Conservation (phyloP, 176 grass and related monocot species). For the Carex myosuroides region DNA sequence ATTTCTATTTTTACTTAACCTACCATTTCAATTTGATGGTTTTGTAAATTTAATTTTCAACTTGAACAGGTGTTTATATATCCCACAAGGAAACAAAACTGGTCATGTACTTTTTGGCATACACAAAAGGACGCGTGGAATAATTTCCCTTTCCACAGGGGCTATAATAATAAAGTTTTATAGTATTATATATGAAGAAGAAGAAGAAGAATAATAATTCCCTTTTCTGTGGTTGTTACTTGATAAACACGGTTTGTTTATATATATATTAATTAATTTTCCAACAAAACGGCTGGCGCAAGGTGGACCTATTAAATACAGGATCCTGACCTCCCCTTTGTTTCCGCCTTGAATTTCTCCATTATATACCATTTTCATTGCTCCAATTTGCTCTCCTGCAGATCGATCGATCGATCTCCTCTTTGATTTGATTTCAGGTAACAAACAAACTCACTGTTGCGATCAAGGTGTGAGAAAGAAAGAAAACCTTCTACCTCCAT, state of each 20-base stretch:
- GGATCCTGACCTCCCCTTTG: neutral
- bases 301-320: constrained; percentile 13
- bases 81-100: no score
- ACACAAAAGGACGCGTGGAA: neutral
- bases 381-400: neutral
- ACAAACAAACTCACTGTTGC: neutral
- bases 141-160: neutral
- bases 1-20: neutral
- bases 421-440: neutral
- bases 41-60: neutral
- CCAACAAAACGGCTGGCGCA: neutral
- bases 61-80: neutral
- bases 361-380: neutral
- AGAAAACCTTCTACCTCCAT: neutral
- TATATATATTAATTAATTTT: neutral
- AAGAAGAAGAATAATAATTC: no score
- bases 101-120: no score
- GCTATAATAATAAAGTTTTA: neutral
- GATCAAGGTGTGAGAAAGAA: no score
- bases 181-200: neutral
- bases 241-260: neutral
- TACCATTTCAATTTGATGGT: neutral
- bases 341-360: neutral
- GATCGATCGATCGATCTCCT: neutral
- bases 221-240: neutral